Conservation (phyloP, 1,284 basidiomycete species). For the Ceratobasidium sp. region DNA sequence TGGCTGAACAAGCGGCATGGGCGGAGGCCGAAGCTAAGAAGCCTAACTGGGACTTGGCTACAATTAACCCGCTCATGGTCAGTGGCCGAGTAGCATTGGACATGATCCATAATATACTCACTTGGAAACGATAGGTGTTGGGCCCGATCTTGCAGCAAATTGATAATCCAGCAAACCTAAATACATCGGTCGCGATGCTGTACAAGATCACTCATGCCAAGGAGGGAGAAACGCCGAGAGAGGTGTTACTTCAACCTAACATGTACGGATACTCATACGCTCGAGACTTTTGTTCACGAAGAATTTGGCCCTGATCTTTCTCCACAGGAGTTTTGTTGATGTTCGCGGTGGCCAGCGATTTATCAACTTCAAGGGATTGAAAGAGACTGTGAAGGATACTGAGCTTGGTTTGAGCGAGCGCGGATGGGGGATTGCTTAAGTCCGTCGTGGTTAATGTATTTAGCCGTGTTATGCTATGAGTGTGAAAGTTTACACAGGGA, state of each 20-base stretch:
- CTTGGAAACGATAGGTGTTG: slow-evolving; percentile 54
- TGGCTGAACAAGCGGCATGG: slow-evolving; percentile 68
- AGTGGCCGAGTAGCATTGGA: slow-evolving; percentile 45
- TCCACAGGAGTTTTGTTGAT: slow-evolving; percentile 65
- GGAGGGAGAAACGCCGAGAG: slow-evolving; percentile 28
- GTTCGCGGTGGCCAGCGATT: slow-evolving; percentile 60
- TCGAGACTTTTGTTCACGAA: not conserved
- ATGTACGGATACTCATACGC: not conserved
- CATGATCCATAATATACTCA: not conserved
- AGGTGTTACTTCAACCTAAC: slow-evolving; percentile 26
- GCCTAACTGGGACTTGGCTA: slow-evolving; percentile 61
- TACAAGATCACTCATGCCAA: slow-evolving; percentile 42
- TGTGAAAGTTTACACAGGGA: slow-evolving; percentile 36
- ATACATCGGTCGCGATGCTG: slow-evolving; percentile 32
- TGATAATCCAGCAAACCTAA: slow-evolving; percentile 13
- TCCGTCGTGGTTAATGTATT: slow-evolving; percentile 18
- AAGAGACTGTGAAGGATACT: slow-evolving; percentile 62
- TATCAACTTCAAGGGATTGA: slow-evolving; percentile 62
- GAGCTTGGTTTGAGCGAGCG: slow-evolving; percentile 60
- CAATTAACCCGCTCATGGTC: slow-evolving; percentile 63
- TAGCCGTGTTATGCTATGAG: slow-evolving; percentile 16
- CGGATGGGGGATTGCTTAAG: slow-evolving; percentile 53
- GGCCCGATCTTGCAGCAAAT: slow-evolving; percentile 53
- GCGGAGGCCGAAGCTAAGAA: slow-evolving; percentile 61
- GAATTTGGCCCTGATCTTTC: slow-evolving; percentile 49